Percentiles rank a stretch among this genome's conserved stretches.
Evolutionary conservation across 176 grass and related monocot genomes (phyloP).

Genomic region (Ampelocalamus luodianensis): DNA sequence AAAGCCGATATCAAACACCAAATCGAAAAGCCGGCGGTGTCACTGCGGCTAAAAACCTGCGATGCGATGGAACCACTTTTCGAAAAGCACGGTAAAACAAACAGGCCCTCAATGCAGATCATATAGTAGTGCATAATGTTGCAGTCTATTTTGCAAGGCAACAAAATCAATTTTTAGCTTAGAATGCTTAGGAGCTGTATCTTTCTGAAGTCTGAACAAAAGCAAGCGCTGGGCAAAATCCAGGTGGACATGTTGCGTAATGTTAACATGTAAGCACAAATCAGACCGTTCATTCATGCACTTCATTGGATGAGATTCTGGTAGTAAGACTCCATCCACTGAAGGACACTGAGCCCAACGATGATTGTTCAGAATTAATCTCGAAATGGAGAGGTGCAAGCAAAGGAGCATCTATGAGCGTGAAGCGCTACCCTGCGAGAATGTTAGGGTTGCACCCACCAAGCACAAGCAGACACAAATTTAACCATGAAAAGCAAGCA

Average conservation of each 20-base stretch:
- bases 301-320: background rate
- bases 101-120: background rate
- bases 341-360: background rate
- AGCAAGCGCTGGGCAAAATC: slow-evolving; percentile 9
- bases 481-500: slow-evolving; percentile 5
- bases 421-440: background rate
- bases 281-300: background rate
- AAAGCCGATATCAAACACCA: too few species aligned
- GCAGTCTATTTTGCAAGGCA: background rate
- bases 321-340: background rate
- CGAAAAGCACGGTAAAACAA: too few species aligned
- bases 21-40: too few species aligned
- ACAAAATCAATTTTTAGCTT: background rate
- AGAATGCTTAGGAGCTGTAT: background rate
- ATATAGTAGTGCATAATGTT: background rate
- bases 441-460: background rate
- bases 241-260: background rate
- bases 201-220: slow-evolving; percentile 27
- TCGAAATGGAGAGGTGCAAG: background rate
- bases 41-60: too few species aligned
- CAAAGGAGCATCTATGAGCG: background rate
- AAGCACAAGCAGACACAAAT: background rate
- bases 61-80: too few species aligned
- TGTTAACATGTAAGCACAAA: slow-evolving; percentile 17
- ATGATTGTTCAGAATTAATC: background rate